Evolutionary conservation across 169 alveolate species (phyloP), one percentile per base, ranked within the genome.

Genomic region (Cryptosporidium ryanae): DNA sequence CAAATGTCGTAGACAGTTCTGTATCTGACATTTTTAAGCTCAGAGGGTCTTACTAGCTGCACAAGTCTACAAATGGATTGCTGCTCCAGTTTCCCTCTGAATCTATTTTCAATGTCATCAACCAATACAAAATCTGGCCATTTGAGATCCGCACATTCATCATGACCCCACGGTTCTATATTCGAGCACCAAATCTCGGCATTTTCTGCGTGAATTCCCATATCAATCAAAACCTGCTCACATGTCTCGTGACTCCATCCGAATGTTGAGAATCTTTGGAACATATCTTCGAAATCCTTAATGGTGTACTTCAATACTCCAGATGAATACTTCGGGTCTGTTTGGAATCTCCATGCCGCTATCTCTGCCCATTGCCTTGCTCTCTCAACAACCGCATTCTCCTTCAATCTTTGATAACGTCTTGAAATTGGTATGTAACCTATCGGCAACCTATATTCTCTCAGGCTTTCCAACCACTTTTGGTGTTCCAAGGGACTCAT

Each of bases 101-200:
- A 76, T 31, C 21, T 59, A 38, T 54, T 61, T 23, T 76, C 87
- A 76, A 76, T 76, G 27, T 76, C 87, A 32, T 61, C 87, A 10
- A 61, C 87, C 15, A 76, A 29, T 34, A 76, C 87, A 21, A 76
- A 76, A 61, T 76, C 87, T 21, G 71, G 50, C 87, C 87, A 76
- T 21, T 64, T 18, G 0, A 76, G 43, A 43, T 76, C 87, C 18
- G 87, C 87, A 59, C 87, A 76, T 49, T 76, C 87, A 59, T 76
- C 87, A 34, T 76, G 71, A 25, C 87, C 87, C 87, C 87, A 76
- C 18, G 87, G 87, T 48, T 76, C 87, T 59, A 76, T 61, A 59
- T 76, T 76, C 15, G 87, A 57, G 25, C 87, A 76, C 87, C 87
- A 76, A 18, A 59, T 32, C 32, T 76, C 76, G 38, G 76, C 34